phyloP scores from a whole-genome alignment of 208 protist genomes.

The Acanthamoeba lenticulata region DNA sequence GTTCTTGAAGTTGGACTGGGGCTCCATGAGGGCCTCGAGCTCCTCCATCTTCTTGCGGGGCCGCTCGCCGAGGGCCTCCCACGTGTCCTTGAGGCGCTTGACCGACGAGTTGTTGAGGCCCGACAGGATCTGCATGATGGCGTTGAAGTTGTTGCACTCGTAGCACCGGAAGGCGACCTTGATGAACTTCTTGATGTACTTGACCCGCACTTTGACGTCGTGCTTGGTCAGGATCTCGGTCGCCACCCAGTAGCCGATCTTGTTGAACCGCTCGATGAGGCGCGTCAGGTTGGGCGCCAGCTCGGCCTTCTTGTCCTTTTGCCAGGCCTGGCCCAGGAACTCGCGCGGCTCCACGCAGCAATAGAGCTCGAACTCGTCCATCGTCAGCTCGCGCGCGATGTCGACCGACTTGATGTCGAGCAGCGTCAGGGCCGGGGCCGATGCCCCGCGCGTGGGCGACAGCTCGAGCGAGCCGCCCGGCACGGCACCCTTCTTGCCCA shows the following conservation, averaged over 20 bases:
- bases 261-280: constrained; percentile 40
- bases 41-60: constrained; percentile 10
- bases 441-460: too few relatives aligned
- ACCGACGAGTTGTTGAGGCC: constrained; percentile 46
- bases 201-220: not conserved
- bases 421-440: too few relatives aligned
- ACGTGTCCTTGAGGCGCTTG: not conserved
- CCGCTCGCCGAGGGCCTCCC: not conserved
- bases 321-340: constrained; percentile 40
- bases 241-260: constrained; percentile 28
- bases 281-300: not conserved
- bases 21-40: constrained; percentile 1
- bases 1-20: constrained; percentile 58
- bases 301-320: constrained; percentile 32
- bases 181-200: constrained; percentile 31
- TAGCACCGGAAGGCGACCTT: constrained; percentile 32
- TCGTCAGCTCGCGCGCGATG: constrained; percentile 10
- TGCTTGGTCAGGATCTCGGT: constrained; percentile 7
- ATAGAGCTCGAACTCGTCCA: not conserved
- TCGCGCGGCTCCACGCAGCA: not conserved
- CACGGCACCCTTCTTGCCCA: not conserved
- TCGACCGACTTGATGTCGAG: not conserved
- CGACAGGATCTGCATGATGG: too few relatives aligned
- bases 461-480: too few relatives aligned
- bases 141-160: constrained; percentile 19